Conservation (phyloP, 352 stramenopile species). For the Pythium phragmitis region DNA sequence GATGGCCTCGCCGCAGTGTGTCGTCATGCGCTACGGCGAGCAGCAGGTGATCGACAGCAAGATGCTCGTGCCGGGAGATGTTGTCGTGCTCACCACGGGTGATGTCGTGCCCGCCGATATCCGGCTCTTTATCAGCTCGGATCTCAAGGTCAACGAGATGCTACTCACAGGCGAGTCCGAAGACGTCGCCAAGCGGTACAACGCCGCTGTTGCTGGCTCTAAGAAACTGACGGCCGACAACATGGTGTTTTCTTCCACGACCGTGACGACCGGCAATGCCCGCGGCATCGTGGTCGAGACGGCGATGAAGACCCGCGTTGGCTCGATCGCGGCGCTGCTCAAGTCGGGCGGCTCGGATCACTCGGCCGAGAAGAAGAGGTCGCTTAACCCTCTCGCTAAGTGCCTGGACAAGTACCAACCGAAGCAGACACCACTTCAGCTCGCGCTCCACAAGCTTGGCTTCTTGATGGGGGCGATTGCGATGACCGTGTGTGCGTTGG, state of each 20-base stretch:
- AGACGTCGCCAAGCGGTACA: slow-evolving; percentile 73
- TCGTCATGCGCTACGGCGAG: slow-evolving; percentile 58
- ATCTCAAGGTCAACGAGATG: slow-evolving; percentile 92
- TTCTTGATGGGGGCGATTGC: slow-evolving; percentile 88
- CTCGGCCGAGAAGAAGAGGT: slow-evolving; percentile 30
- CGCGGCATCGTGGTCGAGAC: slow-evolving; percentile 72
- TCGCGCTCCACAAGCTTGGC: slow-evolving; percentile 93
- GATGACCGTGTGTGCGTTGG: slow-evolving; percentile 83
- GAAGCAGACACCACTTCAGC: slow-evolving; percentile 89
- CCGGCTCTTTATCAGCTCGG: slow-evolving; percentile 81
- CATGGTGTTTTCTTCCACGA: slow-evolving; percentile 94
- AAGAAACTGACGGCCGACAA: slow-evolving; percentile 74
- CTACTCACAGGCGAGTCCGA: slow-evolving; percentile 93
- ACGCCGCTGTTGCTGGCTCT: slow-evolving; percentile 23
- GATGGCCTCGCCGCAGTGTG: slow-evolving; percentile 61
- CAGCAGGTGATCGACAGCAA: slow-evolving; percentile 71
- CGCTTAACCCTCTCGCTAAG: slow-evolving; percentile 53
- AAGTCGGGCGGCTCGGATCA: slow-evolving; percentile 35
- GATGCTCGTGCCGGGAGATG: slow-evolving; percentile 69
- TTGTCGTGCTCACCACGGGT: slow-evolving; percentile 90
- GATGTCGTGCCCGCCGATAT: slow-evolving; percentile 93
- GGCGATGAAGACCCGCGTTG: slow-evolving; percentile 71
- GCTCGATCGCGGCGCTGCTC: slow-evolving; percentile 64
- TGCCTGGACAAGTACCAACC: slow-evolving; percentile 64
- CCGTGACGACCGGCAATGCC: slow-evolving; percentile 73